Evolutionary conservation across 768 basidiomycete species (phyloP).

Genomic region (Tylopilus felleus): DNA sequence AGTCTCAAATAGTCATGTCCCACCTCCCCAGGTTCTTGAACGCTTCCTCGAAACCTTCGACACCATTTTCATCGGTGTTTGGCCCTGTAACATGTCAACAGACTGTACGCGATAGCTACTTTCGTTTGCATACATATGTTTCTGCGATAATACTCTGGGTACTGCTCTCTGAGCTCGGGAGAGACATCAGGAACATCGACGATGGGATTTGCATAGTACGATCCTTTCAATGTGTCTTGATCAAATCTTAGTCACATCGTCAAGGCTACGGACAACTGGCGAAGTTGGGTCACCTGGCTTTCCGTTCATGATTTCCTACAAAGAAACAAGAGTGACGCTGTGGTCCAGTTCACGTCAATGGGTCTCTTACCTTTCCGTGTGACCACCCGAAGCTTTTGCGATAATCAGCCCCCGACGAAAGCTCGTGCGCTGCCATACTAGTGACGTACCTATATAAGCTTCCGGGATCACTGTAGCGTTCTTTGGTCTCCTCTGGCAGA

Average conservation of each 20-base stretch:
- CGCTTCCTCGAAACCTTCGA: conserved; percentile 79
- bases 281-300: conserved; percentile 54
- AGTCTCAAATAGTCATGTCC: conserved; percentile 6
- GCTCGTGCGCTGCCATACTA: neutral
- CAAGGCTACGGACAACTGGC: neutral
- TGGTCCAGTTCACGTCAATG: neutral
- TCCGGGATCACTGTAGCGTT: conserved; percentile 68
- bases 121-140: conserved; percentile 71
- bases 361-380: conserved; percentile 73
- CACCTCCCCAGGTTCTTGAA: conserved; percentile 85
- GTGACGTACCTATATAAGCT: conserved; percentile 69
- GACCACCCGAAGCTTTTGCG: conserved; percentile 87
- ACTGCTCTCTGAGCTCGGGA: conserved; percentile 46
- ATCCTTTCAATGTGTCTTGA: conserved; percentile 83
- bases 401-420: neutral
- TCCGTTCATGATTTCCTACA: conserved; percentile 93
- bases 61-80: conserved; percentile 44
- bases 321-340: neutral
- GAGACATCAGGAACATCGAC: conserved; percentile 64
- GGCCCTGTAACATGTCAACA: conserved; percentile 53
- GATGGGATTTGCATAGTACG: conserved; percentile 84
- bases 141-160: conserved; percentile 81
- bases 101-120: neutral
- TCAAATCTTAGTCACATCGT: conserved; percentile 1
- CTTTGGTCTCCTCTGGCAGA: conserved; percentile 61